phyloP scores from a whole-genome alignment of 495 filamentous ascomycete genomes.

The Extremus antarcticus region DNA sequence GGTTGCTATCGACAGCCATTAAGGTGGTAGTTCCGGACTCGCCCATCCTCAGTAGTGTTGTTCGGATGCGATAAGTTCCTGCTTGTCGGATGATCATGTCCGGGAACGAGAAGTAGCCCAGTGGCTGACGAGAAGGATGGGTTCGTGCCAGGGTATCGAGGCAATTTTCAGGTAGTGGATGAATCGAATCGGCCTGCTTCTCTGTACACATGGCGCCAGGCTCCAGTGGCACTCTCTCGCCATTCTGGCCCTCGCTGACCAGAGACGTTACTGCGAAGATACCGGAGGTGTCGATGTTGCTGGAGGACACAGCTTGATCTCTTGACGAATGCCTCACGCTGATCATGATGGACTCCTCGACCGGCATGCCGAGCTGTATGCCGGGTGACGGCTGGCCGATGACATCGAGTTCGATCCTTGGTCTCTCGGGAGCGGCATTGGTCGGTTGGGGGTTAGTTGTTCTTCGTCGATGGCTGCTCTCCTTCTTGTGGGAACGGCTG shows the following conservation, averaged over 20 bases:
- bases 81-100: slow-evolving; percentile 26
- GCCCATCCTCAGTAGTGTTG: slow-evolving; percentile 26
- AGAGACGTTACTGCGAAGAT: slow-evolving; percentile 16
- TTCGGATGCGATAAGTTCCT: slow-evolving; percentile 27
- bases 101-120: slow-evolving; percentile 30
- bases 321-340: slow-evolving; percentile 4
- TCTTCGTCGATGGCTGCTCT: slow-evolving; percentile 4
- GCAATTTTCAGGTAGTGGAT: slow-evolving; percentile 7
- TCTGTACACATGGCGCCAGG: slow-evolving; percentile 8
- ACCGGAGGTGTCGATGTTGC: slow-evolving; percentile 5
- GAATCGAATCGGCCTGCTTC: slow-evolving; percentile 18
- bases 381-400: slow-evolving; percentile 9
- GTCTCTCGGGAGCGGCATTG: neutral
- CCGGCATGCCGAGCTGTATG: slow-evolving; percentile 9
- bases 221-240: slow-evolving; percentile 13
- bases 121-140: slow-evolving; percentile 6
- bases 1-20: slow-evolving; percentile 25
- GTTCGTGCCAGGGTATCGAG: slow-evolving; percentile 2
- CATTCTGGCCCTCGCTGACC: slow-evolving; percentile 8
- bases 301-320: neutral
- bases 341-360: slow-evolving; percentile 15
- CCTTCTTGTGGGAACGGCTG: slow-evolving; percentile 9
- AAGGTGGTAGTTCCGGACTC: slow-evolving; percentile 19
- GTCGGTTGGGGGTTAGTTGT: neutral
- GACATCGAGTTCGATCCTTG: slow-evolving; percentile 14